These are phyloP conservation scores for Daedaleopsis nitida DNA, from an alignment of 768 basidiomycete genomes.

Conservation along the genomic window DNA sequence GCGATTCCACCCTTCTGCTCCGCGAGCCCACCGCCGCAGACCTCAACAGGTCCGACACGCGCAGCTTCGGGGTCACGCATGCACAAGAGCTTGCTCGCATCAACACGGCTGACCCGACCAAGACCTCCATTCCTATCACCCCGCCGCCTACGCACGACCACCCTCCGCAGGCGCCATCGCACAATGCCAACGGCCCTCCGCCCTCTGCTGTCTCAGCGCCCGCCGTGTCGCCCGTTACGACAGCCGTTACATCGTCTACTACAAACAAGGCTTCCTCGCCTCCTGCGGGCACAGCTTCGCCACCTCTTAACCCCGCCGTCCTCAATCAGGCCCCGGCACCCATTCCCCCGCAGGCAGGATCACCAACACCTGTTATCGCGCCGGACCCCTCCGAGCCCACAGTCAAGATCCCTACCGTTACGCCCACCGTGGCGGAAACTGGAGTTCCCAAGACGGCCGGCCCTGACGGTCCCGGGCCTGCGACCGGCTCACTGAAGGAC, in stretches of 20 bases:
- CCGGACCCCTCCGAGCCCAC: conserved; percentile 34
- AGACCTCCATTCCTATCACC: conserved; percentile 43
- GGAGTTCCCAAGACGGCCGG: conserved; percentile 70
- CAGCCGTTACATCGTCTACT: not conserved
- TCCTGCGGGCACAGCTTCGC: conserved; percentile 19
- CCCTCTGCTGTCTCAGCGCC: conserved; percentile 4
- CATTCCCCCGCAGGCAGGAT: conserved; percentile 22
- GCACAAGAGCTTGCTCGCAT: conserved; percentile 70
- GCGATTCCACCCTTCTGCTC: conserved; percentile 54
- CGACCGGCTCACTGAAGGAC: conserved; percentile 62
- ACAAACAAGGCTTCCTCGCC: conserved; percentile 19
- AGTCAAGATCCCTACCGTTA: conserved; percentile 35
- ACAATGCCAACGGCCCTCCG: conserved; percentile 11
- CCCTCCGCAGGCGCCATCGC: conserved; percentile 19
- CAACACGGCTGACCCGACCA: conserved; percentile 30
- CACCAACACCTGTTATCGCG: conserved; percentile 25
- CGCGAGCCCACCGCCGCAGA: conserved; percentile 49
- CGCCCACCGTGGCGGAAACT: conserved; percentile 75
- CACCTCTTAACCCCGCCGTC: conserved; percentile 32
- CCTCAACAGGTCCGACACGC: conserved; percentile 70
- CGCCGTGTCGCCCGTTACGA: not conserved
- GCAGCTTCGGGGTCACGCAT: conserved; percentile 85
- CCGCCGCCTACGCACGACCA: conserved; percentile 37
- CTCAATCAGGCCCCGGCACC: conserved; percentile 33
- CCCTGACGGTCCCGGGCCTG: conserved; percentile 61